Evolutionary conservation across 2,329 filamentous ascomycete species (phyloP), one percentile per base, ranked within the genome.

Genomic region (Botrytis elliptica): DNA sequence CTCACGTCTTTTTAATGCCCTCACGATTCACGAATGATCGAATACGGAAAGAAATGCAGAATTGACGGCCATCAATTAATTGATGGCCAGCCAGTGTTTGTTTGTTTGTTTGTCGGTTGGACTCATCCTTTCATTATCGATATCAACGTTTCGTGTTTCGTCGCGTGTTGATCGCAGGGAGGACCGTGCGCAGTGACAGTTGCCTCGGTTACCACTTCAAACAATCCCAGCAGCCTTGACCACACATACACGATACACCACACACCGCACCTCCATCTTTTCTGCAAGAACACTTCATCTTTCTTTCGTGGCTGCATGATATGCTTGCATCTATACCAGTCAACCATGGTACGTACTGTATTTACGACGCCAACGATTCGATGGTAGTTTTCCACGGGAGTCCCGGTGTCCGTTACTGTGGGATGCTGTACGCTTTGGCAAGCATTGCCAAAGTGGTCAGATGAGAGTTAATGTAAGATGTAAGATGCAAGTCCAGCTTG

Each of bases 211-310:
- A 52, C 46, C 65, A 67, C 65, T 38, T 38, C 33, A 40, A n/a
- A n/a, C 33, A 52, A n/a, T 29, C 22, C 12, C 22, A 18, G 14
- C 25, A 25, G 8, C 6, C 65, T 20, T n/a, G 64, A 9, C 64
- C 14, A 55, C 52, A 55, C n/a, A 52, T 52, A 52, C 49, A 52
- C 49, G 25, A 52, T 52, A 52, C 49, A 55, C 52, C 52, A 66
- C 42, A 65, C 18, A 33, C 44, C 65, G n/a, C 66, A 68, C 49
- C 49, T 42, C 66, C 66, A 69, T 69, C 49, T 69, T 69, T 69
- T 69, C 66, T 69, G 66, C 66, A 69, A 57, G 66, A 69, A 69
- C 66, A 69, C 66, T 69, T 69, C 66, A 69, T 69, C 36, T 33
- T 68, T 44, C 38, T 64, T n/a, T 68, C 64, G 36, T 49, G 42